Evolutionary conservation across 192 early-diverging fungal species (phyloP).

Genomic region (Spizellomyces punctatus): DNA sequence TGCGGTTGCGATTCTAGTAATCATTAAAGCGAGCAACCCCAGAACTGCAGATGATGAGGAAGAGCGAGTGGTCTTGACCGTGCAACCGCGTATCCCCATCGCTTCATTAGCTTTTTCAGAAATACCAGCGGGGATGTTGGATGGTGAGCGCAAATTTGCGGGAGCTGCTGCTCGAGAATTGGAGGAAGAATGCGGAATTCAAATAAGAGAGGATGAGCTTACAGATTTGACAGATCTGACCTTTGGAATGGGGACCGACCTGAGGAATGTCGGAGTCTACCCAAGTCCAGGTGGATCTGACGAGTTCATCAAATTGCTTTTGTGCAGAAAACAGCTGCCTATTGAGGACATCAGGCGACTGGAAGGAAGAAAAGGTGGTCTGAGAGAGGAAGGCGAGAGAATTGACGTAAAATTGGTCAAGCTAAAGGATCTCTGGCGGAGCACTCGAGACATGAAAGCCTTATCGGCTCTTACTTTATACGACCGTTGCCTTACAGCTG

Average conservation of each 20-base stretch:
- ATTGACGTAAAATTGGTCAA: conserved; percentile 71
- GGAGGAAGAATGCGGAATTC: conserved; percentile 79
- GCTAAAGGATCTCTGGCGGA: conserved; percentile 65
- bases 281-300: conserved; percentile 82
- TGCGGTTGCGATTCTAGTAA: conserved; percentile 69
- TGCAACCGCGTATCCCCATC: conserved; percentile 75
- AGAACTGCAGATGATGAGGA: conserved; percentile 23
- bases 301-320: conserved; percentile 74
- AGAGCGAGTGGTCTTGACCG: conserved; percentile 66
- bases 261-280: conserved; percentile 45
- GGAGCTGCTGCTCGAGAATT: conserved; percentile 80
- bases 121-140: conserved; percentile 87
- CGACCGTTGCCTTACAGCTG: conserved; percentile 14
- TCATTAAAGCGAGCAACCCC: conserved; percentile 46
- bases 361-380: conserved; percentile 66
- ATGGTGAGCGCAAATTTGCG: conserved; percentile 67
- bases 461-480: conserved; percentile 67
- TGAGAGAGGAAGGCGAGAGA: conserved; percentile 74
- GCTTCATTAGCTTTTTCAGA: conserved; percentile 64
- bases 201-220: conserved; percentile 60
- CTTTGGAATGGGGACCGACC: conserved; percentile 34
- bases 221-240: conserved; percentile 67
- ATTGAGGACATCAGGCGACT: conserved; percentile 56
- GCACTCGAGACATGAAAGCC: conserved; percentile 73
- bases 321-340: conserved; percentile 62